Conservation (phyloP, 2,329 filamentous ascomycete species). For the Diaporthe ampelina region DNA sequence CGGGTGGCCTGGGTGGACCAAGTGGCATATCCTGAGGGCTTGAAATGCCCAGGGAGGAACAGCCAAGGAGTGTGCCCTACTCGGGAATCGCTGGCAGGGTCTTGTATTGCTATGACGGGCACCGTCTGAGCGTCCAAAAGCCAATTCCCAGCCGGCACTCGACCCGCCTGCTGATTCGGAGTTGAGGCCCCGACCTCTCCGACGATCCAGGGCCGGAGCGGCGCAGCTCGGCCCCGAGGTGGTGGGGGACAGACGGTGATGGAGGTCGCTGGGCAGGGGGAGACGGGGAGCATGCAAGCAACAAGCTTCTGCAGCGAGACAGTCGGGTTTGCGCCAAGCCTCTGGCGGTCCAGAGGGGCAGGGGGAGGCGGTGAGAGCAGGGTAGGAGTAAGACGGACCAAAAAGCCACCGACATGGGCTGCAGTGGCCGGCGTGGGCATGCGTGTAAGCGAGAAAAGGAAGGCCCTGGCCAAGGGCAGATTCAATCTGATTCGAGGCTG, state of each 20-base stretch:
- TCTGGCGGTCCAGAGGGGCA: neutral
- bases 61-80: neutral
- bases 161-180: neutral
- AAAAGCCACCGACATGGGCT: slow-evolving; percentile 24
- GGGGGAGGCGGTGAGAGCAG: slow-evolving; percentile 25
- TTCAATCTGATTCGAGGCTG: slow-evolving; percentile 29
- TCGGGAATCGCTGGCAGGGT: neutral
- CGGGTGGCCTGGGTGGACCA: neutral
- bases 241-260: slow-evolving; percentile 3
- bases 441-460: slow-evolving; percentile 17
- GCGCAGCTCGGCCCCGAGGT: slow-evolving; percentile 5
- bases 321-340: slow-evolving; percentile 9
- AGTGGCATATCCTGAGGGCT: neutral
- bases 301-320: slow-evolving; percentile 22
- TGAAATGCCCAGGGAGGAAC: neutral
- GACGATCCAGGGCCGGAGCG: slow-evolving; percentile 1
- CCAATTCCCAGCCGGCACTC: neutral
- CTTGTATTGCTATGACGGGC: neutral
- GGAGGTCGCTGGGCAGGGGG: too few species aligned
- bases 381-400: slow-evolving; percentile 28
- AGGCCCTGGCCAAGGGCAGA: neutral
- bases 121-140: neutral
- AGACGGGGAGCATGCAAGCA: neutral
- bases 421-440: neutral
- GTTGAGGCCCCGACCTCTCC: neutral